These are phyloP conservation scores for Galerina sulciceps DNA, from an alignment of 768 basidiomycete genomes.

Conservation along the genomic window DNA sequence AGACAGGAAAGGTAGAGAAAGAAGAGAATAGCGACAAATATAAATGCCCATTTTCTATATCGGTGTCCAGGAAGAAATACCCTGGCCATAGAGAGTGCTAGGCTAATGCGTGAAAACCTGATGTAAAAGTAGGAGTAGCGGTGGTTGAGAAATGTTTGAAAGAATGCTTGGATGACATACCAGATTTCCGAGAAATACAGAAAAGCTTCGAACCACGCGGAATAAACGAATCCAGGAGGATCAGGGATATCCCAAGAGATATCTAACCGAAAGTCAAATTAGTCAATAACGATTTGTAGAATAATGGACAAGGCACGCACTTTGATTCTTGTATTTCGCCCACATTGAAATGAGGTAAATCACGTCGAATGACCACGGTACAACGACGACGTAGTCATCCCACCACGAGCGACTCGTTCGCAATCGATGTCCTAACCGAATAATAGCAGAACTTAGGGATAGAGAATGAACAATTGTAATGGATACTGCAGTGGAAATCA, in stretches of 20 bases:
- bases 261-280: neutral
- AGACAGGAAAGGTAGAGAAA: conserved; percentile 8
- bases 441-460: conserved; percentile 16
- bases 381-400: conserved; percentile 27
- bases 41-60: conserved; percentile 5
- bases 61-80: conserved; percentile 18
- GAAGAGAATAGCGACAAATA: conserved; percentile 1
- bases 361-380: conserved; percentile 17
- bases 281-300: too few species aligned
- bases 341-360: conserved; percentile 18
- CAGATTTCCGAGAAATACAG: conserved; percentile 15
- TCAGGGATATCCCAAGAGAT: conserved; percentile 5
- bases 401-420: conserved; percentile 23
- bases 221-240: conserved; percentile 5
- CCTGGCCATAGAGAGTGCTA: conserved; percentile 15
- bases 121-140: neutral
- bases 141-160: neutral
- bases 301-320: conserved; percentile 7
- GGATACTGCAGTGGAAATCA: neutral
- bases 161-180: neutral
- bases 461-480: conserved; percentile 22
- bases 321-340: conserved; percentile 9
- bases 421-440: conserved; percentile 23
- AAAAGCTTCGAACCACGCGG: conserved; percentile 10
- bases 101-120: conserved; percentile 18